phyloP scores from a whole-genome alignment of 305 asterid genomes.

The Fraxinus ornus region DNA sequence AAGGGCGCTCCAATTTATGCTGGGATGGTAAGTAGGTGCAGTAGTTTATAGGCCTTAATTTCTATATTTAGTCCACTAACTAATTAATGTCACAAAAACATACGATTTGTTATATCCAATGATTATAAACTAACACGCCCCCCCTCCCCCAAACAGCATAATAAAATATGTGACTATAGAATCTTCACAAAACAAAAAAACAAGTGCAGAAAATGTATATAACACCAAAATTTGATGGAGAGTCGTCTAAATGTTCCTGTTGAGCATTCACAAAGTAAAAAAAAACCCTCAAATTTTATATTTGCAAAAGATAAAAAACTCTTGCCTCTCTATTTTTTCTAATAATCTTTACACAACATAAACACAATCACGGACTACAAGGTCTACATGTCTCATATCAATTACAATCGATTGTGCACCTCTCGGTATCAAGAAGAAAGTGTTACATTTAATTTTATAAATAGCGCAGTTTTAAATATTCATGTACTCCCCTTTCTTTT shows the following conservation, averaged over 20 bases:
- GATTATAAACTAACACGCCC: not conserved
- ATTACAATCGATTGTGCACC: too few relatives aligned
- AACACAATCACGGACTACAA: not conserved
- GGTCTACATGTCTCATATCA: not conserved
- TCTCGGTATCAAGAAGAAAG: too few relatives aligned
- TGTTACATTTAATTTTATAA: not conserved
- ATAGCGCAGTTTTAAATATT: not conserved
- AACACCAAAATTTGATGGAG: not conserved
- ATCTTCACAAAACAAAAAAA: too few relatives aligned
- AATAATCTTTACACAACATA: not conserved
- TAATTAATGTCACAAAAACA: not conserved
- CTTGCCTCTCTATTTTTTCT: conserved; percentile 27
- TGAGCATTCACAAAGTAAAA: not conserved
- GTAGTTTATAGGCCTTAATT: not conserved
- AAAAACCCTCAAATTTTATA: not conserved
- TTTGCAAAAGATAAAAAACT: not conserved
- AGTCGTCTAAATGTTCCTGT: not conserved
- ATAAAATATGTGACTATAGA: too few relatives aligned
- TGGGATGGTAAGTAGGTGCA: conserved; percentile 33
- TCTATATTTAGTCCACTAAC: too few relatives aligned
- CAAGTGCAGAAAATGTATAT: too few relatives aligned
- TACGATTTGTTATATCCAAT: too few relatives aligned
- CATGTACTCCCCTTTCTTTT: not conserved
- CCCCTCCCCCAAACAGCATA: not conserved
- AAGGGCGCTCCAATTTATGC: conserved; percentile 39